A percentile compares a stretch with the other conserved stretches of the same genome.
Conservation (phyloP, 1,284 basidiomycete species). For the Cutaneotrichosporon cutaneum region DNA sequence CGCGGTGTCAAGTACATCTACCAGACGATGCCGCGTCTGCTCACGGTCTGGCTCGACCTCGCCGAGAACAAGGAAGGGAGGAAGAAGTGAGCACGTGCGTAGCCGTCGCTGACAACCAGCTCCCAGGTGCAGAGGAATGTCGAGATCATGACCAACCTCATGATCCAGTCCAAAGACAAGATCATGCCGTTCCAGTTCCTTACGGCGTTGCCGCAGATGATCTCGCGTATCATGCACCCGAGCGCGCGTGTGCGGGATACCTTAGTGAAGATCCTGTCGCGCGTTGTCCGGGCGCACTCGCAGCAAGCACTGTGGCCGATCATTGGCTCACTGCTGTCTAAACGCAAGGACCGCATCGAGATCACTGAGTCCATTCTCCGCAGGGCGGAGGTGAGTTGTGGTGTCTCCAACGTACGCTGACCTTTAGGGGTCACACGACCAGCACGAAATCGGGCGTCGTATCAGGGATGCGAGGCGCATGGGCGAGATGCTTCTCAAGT, state of each 20-base stretch:
- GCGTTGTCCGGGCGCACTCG: constrained; percentile 78
- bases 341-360: constrained; percentile 62
- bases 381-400: constrained; percentile 42
- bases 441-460: constrained; percentile 13
- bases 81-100: constrained; percentile 28
- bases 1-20: constrained; percentile 95
- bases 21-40: constrained; percentile 87
- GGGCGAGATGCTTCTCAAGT: constrained; percentile 36
- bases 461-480: constrained; percentile 49
- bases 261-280: constrained; percentile 68
- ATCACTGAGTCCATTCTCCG: constrained; percentile 39
- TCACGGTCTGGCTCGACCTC: constrained; percentile 93
- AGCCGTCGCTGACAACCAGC: constrained; percentile 11
- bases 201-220: constrained; percentile 94
- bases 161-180: constrained; percentile 62
- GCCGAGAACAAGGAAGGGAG: constrained; percentile 61
- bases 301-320: constrained; percentile 94
- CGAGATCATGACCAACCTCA: constrained; percentile 57
- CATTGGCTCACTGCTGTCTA: constrained; percentile 83
- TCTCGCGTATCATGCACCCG: constrained; percentile 84
- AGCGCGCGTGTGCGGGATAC: constrained; percentile 67
- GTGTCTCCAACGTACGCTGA: constrained; percentile 24
- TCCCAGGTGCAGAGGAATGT: constrained; percentile 15
- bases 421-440: not conserved
- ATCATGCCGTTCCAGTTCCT: constrained; percentile 83